Evolutionary conservation across 2,329 filamentous ascomycete species (phyloP).

Genomic region (Aspergillus costaricaensis): DNA sequence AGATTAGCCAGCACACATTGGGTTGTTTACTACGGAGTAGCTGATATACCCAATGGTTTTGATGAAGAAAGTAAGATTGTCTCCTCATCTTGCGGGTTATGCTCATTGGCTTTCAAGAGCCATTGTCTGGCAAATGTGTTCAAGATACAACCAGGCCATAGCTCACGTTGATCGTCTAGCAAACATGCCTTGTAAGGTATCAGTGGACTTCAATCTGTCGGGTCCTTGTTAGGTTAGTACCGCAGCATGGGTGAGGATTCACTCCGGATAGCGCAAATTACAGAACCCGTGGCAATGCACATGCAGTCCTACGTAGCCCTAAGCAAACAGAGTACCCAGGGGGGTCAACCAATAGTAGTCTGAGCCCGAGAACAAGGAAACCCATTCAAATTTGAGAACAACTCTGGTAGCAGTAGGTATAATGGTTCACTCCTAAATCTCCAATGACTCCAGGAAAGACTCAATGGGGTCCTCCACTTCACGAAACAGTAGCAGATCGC

Average conservation of each 20-base stretch:
- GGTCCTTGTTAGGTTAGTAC: background rate
- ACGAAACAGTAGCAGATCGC: background rate
- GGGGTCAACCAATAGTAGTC: background rate
- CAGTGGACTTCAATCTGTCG: background rate
- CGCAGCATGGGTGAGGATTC: too few species aligned
- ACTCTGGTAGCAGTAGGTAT: background rate
- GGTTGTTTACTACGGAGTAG: background rate
- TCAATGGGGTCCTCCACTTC: background rate
- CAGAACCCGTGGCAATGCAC: too few species aligned
- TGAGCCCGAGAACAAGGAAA: background rate
- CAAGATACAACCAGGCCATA: background rate
- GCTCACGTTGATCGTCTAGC: background rate
- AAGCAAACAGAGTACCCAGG: too few species aligned
- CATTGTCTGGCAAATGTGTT: background rate
- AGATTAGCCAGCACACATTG: background rate
- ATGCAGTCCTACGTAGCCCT: too few species aligned
- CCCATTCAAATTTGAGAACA: background rate
- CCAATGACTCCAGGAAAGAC: slow-evolving; percentile 2
- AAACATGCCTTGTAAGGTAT: background rate
- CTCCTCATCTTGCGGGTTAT: too few species aligned
- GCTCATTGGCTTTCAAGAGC: background rate
- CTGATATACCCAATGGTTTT: background rate
- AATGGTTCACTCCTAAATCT: slow-evolving; percentile 2
- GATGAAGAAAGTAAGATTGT: too few species aligned
- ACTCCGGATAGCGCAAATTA: too few species aligned